These are phyloP conservation scores for Ziziphus jujuba DNA, from an alignment of 306 rosid genomes.

Conservation along the genomic window DNA sequence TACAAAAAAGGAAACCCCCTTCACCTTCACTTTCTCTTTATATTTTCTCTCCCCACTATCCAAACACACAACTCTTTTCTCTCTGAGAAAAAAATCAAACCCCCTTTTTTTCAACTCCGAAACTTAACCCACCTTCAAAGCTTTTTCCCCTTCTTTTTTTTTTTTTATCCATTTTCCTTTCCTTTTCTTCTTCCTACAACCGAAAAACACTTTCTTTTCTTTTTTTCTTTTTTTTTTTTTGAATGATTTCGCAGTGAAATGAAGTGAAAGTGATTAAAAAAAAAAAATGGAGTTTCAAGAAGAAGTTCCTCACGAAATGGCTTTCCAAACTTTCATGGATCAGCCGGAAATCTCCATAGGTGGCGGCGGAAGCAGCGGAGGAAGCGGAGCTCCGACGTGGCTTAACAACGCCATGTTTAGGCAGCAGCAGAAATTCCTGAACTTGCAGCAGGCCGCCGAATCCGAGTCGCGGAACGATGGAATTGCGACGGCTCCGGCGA, in stretches of 20 bases:
- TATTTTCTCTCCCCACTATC: too few relatives aligned
- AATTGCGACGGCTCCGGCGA: slow-evolving; percentile 17
- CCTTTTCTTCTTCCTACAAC: background rate
- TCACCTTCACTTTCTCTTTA: too few relatives aligned
- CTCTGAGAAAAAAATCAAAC: too few relatives aligned
- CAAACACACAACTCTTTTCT: too few relatives aligned
- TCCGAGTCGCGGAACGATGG: slow-evolving; percentile 27
- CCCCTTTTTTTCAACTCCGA: too few relatives aligned
- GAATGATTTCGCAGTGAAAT: background rate
- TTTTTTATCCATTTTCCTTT: too few relatives aligned
- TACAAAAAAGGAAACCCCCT: too few relatives aligned
- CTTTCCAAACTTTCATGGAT: slow-evolving; percentile 53
- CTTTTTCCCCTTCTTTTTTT: too few relatives aligned
- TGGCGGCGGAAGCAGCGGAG: slow-evolving; percentile 1
- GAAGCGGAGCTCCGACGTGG: slow-evolving; percentile 47
- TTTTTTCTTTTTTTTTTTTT: too few relatives aligned
- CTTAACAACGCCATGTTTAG: slow-evolving; percentile 48
- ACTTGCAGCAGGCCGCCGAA: slow-evolving; percentile 35
- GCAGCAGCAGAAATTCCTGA: slow-evolving; percentile 60
- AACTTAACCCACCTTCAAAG: too few relatives aligned
- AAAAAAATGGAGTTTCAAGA: slow-evolving; percentile 60
- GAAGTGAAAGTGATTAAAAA: background rate
- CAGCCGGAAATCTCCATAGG: slow-evolving; percentile 21
- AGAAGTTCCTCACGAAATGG: slow-evolving; percentile 52
- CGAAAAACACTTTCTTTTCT: too few relatives aligned